phyloP scores from a whole-genome alignment of 148 eudicot species.

The Pharnaceum exiguum region DNA sequence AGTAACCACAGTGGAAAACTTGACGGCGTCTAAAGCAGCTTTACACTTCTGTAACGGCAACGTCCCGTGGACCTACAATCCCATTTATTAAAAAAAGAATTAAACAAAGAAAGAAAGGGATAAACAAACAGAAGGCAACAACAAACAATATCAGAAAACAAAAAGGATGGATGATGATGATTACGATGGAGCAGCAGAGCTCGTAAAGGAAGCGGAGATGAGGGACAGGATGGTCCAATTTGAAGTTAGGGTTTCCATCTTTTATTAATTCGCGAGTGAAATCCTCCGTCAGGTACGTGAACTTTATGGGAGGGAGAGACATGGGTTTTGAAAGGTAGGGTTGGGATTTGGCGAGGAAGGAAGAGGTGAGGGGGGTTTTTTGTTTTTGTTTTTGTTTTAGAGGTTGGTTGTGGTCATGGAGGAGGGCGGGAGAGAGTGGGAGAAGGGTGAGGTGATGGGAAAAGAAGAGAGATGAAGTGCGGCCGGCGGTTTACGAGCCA shows the following conservation, averaged over 20 bases:
- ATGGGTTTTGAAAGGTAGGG: constrained; percentile 14
- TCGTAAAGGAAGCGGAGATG: constrained; percentile 73
- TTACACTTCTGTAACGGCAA: constrained; percentile 87
- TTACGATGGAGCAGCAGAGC: constrained; percentile 72
- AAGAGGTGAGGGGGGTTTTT: not conserved
- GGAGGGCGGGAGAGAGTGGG: too few species aligned
- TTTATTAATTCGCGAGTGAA: constrained; percentile 60
- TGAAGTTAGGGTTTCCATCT: constrained; percentile 56
- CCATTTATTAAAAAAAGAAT: not conserved
- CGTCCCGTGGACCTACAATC: constrained; percentile 61
- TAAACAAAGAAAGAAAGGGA: not conserved
- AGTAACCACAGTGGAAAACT: constrained; percentile 43
- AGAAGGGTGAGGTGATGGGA: not conserved
- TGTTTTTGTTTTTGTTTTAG: too few species aligned
- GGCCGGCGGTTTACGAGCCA: not conserved
- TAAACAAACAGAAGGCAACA: not conserved
- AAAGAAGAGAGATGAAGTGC: not conserved
- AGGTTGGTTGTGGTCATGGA: too few species aligned
- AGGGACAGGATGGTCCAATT: constrained; percentile 41
- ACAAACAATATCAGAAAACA: not conserved
- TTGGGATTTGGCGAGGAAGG: not conserved
- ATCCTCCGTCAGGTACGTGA: constrained; percentile 52
- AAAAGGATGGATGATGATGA: not conserved
- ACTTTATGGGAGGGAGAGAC: constrained; percentile 66
- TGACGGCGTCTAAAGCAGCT: constrained; percentile 75